phyloP scores from a whole-genome alignment of 2,329 filamentous ascomycete species.

The Colletotrichum karsti region DNA sequence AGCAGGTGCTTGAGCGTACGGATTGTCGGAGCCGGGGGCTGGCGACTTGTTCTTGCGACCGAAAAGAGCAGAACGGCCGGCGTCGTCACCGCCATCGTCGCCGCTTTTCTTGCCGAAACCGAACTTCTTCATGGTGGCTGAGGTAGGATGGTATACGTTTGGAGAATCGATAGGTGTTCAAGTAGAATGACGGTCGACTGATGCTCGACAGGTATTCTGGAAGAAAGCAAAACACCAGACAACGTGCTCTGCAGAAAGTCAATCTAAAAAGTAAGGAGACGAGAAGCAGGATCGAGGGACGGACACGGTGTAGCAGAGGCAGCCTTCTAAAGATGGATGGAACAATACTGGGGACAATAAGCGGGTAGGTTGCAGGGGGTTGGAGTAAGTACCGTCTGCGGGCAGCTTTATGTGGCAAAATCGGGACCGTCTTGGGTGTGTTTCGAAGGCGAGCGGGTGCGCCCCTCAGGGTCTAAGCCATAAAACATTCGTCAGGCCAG shows the following conservation, averaged over 20 bases:
- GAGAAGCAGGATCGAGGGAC: conserved; percentile 1
- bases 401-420: conserved; percentile 31
- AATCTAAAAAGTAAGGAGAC: conserved; percentile 4
- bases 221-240: conserved; percentile 10
- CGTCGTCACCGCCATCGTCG: conserved; percentile 58
- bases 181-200: not conserved
- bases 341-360: conserved; percentile 4
- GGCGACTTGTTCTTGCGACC: conserved; percentile 61
- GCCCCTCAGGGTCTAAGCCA: conserved; percentile 30
- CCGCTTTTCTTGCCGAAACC: conserved; percentile 68
- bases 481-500: conserved; percentile 29
- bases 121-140: conserved; percentile 65
- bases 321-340: not conserved
- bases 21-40: conserved; percentile 58
- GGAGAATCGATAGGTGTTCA: not conserved
- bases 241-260: conserved; percentile 17
- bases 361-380: conserved; percentile 1
- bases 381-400: not conserved
- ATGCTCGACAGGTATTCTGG: conserved; percentile 3
- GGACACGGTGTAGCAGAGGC: conserved; percentile 7
- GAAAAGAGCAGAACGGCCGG: conserved; percentile 61
- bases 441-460: conserved; percentile 30
- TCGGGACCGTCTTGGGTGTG: conserved; percentile 31
- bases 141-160: not conserved
- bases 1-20: conserved; percentile 62